These are phyloP conservation scores for Lupinus albus DNA, from an alignment of 306 rosid species.

Conservation along the genomic window DNA sequence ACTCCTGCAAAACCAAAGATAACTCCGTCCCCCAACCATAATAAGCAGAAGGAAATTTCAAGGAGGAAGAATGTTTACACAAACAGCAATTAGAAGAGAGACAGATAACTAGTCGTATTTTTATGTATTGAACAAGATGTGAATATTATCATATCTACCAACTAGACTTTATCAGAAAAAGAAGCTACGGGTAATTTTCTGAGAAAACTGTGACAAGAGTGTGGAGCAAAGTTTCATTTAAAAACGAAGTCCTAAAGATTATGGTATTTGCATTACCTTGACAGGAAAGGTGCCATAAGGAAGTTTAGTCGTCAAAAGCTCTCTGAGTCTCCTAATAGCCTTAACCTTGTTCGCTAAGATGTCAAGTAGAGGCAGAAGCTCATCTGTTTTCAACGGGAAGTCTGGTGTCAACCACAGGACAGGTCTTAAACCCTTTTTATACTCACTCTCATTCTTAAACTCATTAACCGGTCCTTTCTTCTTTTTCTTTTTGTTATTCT, in stretches of 20 bases:
- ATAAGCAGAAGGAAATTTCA: constrained; percentile 14
- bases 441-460: constrained; percentile 88
- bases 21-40: constrained; percentile 13
- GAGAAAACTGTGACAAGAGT: constrained; percentile 1
- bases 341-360: constrained; percentile 97
- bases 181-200: background rate
- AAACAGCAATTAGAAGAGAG: background rate
- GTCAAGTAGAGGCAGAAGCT: constrained; percentile 93
- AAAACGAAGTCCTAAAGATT: background rate
- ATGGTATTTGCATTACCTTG: constrained; percentile 60
- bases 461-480: constrained; percentile 71
- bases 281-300: constrained; percentile 95
- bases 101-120: background rate
- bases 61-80: constrained; percentile 21
- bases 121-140: background rate
- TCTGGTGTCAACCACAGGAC: constrained; percentile 97
- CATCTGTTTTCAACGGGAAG: constrained; percentile 93
- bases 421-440: constrained; percentile 94
- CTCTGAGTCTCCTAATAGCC: constrained; percentile 95
- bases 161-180: constrained; percentile 11
- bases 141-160: constrained; percentile 19
- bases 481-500: constrained; percentile 75
- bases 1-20: constrained; percentile 31
- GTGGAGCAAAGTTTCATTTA: background rate
- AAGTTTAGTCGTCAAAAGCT: constrained; percentile 94